Evolutionary conservation across 306 rosid genomes (phyloP).

Genomic region (Heteromeles arbutifolia): DNA sequence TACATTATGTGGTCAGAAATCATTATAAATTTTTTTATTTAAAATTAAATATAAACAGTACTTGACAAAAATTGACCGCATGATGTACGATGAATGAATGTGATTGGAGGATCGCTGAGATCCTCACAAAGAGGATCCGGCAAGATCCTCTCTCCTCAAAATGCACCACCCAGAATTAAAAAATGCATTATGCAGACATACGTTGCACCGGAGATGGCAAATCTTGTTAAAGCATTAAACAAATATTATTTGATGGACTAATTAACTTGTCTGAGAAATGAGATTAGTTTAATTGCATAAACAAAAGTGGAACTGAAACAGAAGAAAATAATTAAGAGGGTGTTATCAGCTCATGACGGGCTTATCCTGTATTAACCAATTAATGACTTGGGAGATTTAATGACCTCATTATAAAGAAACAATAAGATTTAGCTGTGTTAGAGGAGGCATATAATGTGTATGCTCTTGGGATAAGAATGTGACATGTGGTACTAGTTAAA

Average conservation of each 20-base stretch:
- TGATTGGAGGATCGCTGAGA: too few relatives aligned
- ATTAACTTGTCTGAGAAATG: neutral
- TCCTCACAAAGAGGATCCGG: too few relatives aligned
- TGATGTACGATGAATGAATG: too few relatives aligned
- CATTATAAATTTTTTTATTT: too few relatives aligned
- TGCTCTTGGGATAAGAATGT: neutral
- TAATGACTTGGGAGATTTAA: conserved; percentile 8
- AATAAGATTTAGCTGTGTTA: neutral
- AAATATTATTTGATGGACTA: neutral
- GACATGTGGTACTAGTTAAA: neutral
- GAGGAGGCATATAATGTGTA: neutral
- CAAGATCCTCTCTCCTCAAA: too few relatives aligned
- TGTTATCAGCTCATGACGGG: neutral
- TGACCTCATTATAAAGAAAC: neutral
- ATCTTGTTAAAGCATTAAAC: conserved; percentile 15
- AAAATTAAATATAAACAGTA: too few relatives aligned
- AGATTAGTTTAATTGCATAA: conserved; percentile 8
- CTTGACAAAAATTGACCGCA: too few relatives aligned
- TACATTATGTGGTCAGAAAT: too few relatives aligned
- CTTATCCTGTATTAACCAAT: conserved; percentile 16
- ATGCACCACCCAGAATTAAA: conserved; percentile 32
- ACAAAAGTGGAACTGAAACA: conserved; percentile 6
- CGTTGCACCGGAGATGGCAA: conserved; percentile 29
- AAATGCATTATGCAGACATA: neutral
- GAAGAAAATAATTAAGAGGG: neutral